Evolutionary conservation across 164 flowering plant species (phyloP), one percentile per base, ranked within the genome.

Genomic region (Platanus orientalis): DNA sequence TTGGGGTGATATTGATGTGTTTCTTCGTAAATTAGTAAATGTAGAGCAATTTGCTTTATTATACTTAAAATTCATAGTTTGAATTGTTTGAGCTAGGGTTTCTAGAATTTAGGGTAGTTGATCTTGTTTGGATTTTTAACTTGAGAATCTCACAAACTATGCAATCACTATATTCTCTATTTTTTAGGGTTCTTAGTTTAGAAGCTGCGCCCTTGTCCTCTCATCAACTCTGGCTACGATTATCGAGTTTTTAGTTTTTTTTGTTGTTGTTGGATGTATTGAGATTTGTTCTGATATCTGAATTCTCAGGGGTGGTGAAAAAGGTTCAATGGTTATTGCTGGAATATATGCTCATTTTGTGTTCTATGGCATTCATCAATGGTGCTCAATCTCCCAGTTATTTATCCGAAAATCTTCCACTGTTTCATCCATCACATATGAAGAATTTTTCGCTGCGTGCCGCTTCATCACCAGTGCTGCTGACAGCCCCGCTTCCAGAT

Each of bases 401-500:
- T 63, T 57, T 50, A 28, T 42, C 57, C 7, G 58, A 75, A 68
- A 63, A 74, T 65, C 54, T 74, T 62, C 86, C 76, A 16, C 50
- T 25, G 34, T 66, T 63, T 50, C 82, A 66, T 58, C 73, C 54
- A 65, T 50, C 60, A 32, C 61, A 57, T 21, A 27, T 58, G 42
- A 81, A 75, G 54, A 79, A 57, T 67, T 65, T 76, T 27, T 42
- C 62, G 1, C 75, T 66, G 14, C 71, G 28, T 65, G 65, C 67
- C 66, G 68, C 75, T 14, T 72, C 78, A 9, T 26, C 48, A 4
- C 62, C 48, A 44, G 62, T 23, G 28, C 48, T 63, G 36, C 68
- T 70, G 49, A 83, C 88, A 25, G 67, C 79, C 7, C 76, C 66
- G 11, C 65, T 89, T 70, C 92, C 92, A 54, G 47, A 65, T 57